Evolutionary conservation across 2,329 filamentous ascomycete genomes (phyloP).

Genomic region (Aotearoamyces nothofagi): DNA sequence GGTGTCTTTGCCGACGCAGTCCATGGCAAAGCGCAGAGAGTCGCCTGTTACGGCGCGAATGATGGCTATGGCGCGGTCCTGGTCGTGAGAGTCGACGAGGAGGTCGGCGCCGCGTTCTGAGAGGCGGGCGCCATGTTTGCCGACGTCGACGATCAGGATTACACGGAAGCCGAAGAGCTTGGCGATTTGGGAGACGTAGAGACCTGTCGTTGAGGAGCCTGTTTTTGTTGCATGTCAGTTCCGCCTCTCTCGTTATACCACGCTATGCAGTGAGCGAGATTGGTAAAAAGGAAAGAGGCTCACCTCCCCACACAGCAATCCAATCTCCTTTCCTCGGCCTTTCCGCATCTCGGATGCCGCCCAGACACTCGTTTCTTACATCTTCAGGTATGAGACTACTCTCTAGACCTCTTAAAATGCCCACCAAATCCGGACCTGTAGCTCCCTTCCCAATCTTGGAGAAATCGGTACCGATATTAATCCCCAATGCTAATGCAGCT

Average conservation of each 20-base stretch:
- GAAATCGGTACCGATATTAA: slow-evolving; percentile 55
- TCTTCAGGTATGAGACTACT: slow-evolving; percentile 36
- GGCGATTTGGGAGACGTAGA: slow-evolving; percentile 48
- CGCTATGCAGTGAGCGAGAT: not conserved
- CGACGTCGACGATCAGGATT: slow-evolving; percentile 47
- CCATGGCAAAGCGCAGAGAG: slow-evolving; percentile 47
- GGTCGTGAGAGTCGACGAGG: slow-evolving; percentile 50
- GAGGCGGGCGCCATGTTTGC: slow-evolving; percentile 44
- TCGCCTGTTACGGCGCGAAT: slow-evolving; percentile 39
- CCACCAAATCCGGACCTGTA: slow-evolving; percentile 37
- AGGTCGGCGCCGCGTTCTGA: slow-evolving; percentile 36
- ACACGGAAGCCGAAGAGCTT: slow-evolving; percentile 48
- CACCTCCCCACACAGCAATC: slow-evolving; percentile 56
- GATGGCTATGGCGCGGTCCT: slow-evolving; percentile 44
- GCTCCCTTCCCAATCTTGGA: slow-evolving; percentile 28
- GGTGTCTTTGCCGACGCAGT: slow-evolving; percentile 47
- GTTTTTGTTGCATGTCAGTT: too few species aligned
- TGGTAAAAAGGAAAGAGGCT: slow-evolving; percentile 39
- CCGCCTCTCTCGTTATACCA: too few species aligned
- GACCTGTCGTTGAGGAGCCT: slow-evolving; percentile 52
- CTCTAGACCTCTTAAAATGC: slow-evolving; percentile 30
- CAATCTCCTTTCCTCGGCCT: slow-evolving; percentile 45
- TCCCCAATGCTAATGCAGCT: slow-evolving; percentile 44
- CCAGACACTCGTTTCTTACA: slow-evolving; percentile 43
- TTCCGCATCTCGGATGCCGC: slow-evolving; percentile 32